phyloP scores from a whole-genome alignment of 768 basidiomycete genomes.

The Basidioascus undulatus region DNA sequence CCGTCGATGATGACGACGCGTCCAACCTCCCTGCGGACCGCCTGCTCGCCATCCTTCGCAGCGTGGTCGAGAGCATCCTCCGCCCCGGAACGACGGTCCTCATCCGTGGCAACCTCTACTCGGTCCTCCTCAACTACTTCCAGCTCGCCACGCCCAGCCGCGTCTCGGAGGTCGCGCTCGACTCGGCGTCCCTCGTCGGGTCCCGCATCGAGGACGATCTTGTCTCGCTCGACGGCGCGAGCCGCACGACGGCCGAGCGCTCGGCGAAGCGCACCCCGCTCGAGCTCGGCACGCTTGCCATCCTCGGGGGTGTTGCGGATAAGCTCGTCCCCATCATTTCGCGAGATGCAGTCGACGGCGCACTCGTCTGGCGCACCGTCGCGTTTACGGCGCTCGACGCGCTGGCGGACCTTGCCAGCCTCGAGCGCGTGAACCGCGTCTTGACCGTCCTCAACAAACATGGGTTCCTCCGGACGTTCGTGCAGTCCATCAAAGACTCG shows the following conservation, averaged over 20 bases:
- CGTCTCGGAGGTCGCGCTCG: slow-evolving; percentile 2
- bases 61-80: slow-evolving; percentile 45
- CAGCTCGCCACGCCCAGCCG: slow-evolving; percentile 30
- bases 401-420: slow-evolving; percentile 23
- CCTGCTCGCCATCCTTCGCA: slow-evolving; percentile 45
- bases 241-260: slow-evolving; percentile 3
- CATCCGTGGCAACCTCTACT: slow-evolving; percentile 86
- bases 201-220: slow-evolving; percentile 10
- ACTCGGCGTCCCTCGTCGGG: slow-evolving; percentile 5
- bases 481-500: slow-evolving; percentile 57
- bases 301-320: slow-evolving; percentile 46
- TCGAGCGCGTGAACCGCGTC: slow-evolving; percentile 41
- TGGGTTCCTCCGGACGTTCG: slow-evolving; percentile 59
- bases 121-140: slow-evolving; percentile 66
- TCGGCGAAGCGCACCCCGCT: slow-evolving; percentile 21
- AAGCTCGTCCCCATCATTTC: slow-evolving; percentile 45
- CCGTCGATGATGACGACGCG: slow-evolving; percentile 34
- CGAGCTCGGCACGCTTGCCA: slow-evolving; percentile 35
- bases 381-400: slow-evolving; percentile 77
- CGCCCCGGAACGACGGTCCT: slow-evolving; percentile 57
- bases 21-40: slow-evolving; percentile 34
- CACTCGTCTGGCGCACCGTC: slow-evolving; percentile 90
- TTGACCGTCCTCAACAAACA: slow-evolving; percentile 34
- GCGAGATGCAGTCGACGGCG: slow-evolving; percentile 81
- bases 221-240: slow-evolving; percentile 10